Evolutionary conservation across 768 basidiomycete genomes (phyloP), one percentile per base, ranked within the genome.

Genomic region (Rhizopogon sp.): DNA sequence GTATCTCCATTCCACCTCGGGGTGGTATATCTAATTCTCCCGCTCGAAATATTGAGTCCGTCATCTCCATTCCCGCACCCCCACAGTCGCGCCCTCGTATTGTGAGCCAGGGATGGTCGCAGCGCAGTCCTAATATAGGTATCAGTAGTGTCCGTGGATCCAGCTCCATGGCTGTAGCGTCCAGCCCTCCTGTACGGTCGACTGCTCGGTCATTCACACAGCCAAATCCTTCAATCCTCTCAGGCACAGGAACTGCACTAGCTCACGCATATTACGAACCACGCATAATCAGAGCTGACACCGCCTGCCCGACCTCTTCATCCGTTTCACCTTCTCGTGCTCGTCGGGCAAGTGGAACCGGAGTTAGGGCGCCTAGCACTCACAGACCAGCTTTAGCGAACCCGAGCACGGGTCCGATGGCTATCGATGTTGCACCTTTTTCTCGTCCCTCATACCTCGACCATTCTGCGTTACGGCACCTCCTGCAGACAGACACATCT

Each of bases 401-500:
- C 57, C 60, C 65, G 59, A 66, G 63, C 56, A 49, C 13, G 13
- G 33, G 33, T 9, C 33, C 56, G 58, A 66, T 58, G 58, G 68
- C 57, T 64, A 63, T 56, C 54, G 68, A 68, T 56, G 65, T 64
- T 44, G 68, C 60, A 28, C 64, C 73, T 37, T 92, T 86, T 68
- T 73, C 81, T 45, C 81, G 84, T 17, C 90, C 90, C 1, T 71
- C 82, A 0, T 93, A 93, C 68, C 78, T 93, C 53, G 87, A 89
- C 42, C 78, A 88, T 67, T 89, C 89, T 2, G 80, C 87, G 1
- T 72, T 93, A 54, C 83, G 87, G 53, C 75, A 90, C 61, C 68
- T 88, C 51, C 72, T 92, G 8, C 84, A 83, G 54, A 83, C 85
- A 0, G 79, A 79, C 44, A 57, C 69, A 2, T 62, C 68, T 8